Evolutionary conservation across 2,329 filamentous ascomycete genomes (phyloP), one percentile per base, ranked within the genome.

Genomic region (Malbranchea zuffiana): DNA sequence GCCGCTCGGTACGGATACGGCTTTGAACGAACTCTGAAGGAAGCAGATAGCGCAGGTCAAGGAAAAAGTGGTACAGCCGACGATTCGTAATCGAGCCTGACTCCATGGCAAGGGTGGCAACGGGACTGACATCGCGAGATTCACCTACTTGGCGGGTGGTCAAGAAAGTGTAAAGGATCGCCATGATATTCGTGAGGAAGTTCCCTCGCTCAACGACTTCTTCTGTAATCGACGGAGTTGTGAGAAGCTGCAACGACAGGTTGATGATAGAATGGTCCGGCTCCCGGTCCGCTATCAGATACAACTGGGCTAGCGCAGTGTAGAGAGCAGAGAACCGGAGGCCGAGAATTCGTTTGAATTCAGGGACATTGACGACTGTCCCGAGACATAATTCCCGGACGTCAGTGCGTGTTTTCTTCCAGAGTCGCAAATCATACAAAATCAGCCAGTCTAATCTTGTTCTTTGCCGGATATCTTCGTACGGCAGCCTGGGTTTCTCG

Each of bases 211-310:
- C 83, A 6, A 98, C 85, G 33, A 96, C 82, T 60, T 98, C 92
- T 29, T 86, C 82, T 0, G 88, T 96, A 47, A 98, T 96, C 0
- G 88, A 93, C 1, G 90, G 87, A 0, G 90, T 95, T 0, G 90
- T 98, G 44, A 98, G 68, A 75, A 98, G 92, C 55, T 98, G 90
- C 19, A 96, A 67, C 3, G 88, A 96, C 24, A 98, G 74, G 54
- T 95, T 95, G 67, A 98, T 94, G 54, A 98, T 96, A 7, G 88
- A 96, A 59, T 96, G 88, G 53, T 98, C 90, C 2, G 90, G 90
- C 57, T 98, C 90, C 45, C 90, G 74, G 54, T 98, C 90, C 10
- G 88, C 88, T 46, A 98, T 90, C 19, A 98, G 73, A 56, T 96
- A 98, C 3, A 98, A 68, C 56, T 98, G 88, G 4, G 90, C 87